phyloP scores from a whole-genome alignment of 176 grass and related monocot genomes.

The Luzula sylvatica region DNA sequence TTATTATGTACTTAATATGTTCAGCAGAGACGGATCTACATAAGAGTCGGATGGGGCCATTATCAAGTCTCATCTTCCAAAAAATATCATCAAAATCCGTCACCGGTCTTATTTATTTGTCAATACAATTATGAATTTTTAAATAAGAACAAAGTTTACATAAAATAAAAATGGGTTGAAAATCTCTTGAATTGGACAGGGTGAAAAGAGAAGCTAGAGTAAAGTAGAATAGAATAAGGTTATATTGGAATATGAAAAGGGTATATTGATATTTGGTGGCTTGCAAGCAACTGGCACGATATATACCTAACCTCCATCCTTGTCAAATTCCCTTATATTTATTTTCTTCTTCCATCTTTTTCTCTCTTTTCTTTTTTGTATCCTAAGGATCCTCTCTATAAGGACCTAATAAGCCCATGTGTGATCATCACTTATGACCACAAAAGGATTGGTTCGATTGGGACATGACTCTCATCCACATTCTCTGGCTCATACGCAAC shows the following conservation, averaged over 20 bases:
- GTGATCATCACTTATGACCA: neutral
- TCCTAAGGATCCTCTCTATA: too few relatives aligned
- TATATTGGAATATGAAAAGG: conserved; percentile 7
- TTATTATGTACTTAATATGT: too few relatives aligned
- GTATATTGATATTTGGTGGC: conserved; percentile 19
- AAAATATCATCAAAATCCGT: too few relatives aligned
- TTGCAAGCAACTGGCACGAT: conserved; percentile 28
- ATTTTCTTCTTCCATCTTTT: neutral
- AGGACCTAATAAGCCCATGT: neutral
- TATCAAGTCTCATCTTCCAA: too few relatives aligned
- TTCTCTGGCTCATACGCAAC: neutral
- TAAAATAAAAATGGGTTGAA: conserved; percentile 5
- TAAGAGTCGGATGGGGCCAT: too few relatives aligned
- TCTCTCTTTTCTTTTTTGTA: neutral
- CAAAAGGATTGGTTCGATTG: neutral
- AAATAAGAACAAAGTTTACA: neutral
- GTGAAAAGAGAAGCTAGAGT: neutral
- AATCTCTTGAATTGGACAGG: neutral
- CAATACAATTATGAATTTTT: too few relatives aligned
- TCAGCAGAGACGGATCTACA: too few relatives aligned
- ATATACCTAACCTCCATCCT: conserved; percentile 17
- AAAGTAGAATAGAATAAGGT: too few relatives aligned
- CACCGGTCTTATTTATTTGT: too few relatives aligned
- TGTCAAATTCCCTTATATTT: conserved; percentile 4
- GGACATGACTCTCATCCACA: neutral